These are phyloP conservation scores for Sequoiadendron giganteum DNA, from an alignment of 75 land plant species.

Conservation along the genomic window DNA sequence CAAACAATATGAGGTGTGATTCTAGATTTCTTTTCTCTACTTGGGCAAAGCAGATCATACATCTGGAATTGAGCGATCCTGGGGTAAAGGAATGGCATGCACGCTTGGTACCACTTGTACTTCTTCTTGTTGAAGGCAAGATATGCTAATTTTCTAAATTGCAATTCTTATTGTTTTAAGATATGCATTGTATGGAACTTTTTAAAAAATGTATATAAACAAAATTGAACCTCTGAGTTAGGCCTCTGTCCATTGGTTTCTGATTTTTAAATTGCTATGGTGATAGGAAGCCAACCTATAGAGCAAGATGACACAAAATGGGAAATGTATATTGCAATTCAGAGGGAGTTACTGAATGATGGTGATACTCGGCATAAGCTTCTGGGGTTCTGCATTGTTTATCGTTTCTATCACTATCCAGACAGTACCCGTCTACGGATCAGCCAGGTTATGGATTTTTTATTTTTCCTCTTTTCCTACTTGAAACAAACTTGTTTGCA, in stretches of 20 bases:
- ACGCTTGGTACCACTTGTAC: constrained; percentile 73
- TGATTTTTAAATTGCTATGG: not conserved
- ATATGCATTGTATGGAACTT: not conserved
- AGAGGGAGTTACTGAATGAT: constrained; percentile 27
- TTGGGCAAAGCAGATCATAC: constrained; percentile 36
- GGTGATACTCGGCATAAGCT: constrained; percentile 25
- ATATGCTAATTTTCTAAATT: not conserved
- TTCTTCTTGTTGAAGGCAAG: constrained; percentile 88
- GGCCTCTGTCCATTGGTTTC: not conserved
- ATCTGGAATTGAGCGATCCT: constrained; percentile 32
- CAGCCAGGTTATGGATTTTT: constrained; percentile 59
- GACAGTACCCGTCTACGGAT: constrained; percentile 81
- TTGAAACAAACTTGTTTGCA: not conserved
- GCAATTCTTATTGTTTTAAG: constrained; percentile 3
- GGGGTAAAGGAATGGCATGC: constrained; percentile 66
- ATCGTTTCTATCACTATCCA: constrained; percentile 88
- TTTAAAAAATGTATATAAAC: not conserved
- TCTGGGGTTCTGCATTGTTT: constrained; percentile 86
- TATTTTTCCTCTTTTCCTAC: not conserved
- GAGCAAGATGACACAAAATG: constrained; percentile 80
- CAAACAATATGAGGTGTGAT: not conserved
- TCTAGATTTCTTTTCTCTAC: not conserved
- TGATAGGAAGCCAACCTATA: constrained; percentile 74
- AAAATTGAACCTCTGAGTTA: not conserved
- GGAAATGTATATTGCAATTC: constrained; percentile 74